phyloP scores from a whole-genome alignment of 2,329 filamentous ascomycete genomes.

The Aspergillus terreus region DNA sequence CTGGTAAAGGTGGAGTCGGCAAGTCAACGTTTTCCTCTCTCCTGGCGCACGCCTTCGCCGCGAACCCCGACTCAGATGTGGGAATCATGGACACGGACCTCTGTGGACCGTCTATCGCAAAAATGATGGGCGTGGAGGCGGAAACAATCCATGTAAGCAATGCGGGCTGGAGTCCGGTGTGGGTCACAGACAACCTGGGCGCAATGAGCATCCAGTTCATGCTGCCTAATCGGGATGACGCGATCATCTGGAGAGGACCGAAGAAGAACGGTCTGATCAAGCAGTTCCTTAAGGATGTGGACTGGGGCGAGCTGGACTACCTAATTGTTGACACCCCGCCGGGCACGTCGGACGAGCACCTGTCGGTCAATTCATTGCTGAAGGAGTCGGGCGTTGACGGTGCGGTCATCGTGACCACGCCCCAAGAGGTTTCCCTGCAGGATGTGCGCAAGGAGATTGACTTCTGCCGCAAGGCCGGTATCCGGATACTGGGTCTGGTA shows the following conservation, averaged over 20 bases:
- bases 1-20: slow-evolving; percentile 92
- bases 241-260: slow-evolving; percentile 93
- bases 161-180: slow-evolving; percentile 90
- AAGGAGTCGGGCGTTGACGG: slow-evolving; percentile 91
- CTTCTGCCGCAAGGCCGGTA: slow-evolving; percentile 92
- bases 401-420: slow-evolving; percentile 88
- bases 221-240: slow-evolving; percentile 88
- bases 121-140: slow-evolving; percentile 96
- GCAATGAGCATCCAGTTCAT: slow-evolving; percentile 99
- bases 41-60: slow-evolving; percentile 83
- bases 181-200: slow-evolving; percentile 88
- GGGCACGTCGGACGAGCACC: slow-evolving; percentile 90
- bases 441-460: slow-evolving; percentile 98
- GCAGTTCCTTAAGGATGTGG: slow-evolving; percentile 94
- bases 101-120: slow-evolving; percentile 91
- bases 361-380: slow-evolving; percentile 87
- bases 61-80: slow-evolving; percentile 72
- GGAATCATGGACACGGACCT: slow-evolving; percentile 99
- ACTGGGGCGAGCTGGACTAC: slow-evolving; percentile 94
- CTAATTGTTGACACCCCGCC: slow-evolving; percentile 93
- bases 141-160: slow-evolving; percentile 91
- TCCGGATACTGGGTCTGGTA: slow-evolving; percentile 80
- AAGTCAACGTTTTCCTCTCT: slow-evolving; percentile 92
- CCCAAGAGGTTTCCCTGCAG: slow-evolving; percentile 86
- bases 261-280: slow-evolving; percentile 99